These are phyloP conservation scores for Blechomonas ayalai DNA, from an alignment of 208 protist genomes.

Conservation along the genomic window DNA sequence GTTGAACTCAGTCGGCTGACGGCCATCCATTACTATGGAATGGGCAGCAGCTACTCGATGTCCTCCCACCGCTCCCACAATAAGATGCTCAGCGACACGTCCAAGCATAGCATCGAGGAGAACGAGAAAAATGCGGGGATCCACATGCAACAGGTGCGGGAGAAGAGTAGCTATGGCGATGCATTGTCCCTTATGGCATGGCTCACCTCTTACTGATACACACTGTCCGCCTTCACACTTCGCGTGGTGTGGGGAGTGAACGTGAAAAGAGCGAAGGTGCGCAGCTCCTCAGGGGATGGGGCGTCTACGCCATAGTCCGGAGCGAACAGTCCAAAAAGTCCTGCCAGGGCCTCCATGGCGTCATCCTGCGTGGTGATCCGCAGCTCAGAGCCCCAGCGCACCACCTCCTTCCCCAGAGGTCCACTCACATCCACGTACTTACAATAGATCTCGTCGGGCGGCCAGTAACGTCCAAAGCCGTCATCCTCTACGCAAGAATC, in stretches of 20 bases:
- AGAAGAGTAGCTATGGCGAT: too few relatives aligned
- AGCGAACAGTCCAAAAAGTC: conserved; percentile 57
- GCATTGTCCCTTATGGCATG: not conserved
- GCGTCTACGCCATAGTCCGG: conserved; percentile 41
- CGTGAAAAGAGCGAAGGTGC: conserved; percentile 20
- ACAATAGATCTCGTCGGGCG: conserved; percentile 71
- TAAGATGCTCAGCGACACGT: not conserved
- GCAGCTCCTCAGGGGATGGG: conserved; percentile 31
- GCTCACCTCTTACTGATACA: conserved; percentile 24
- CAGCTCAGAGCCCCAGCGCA: conserved; percentile 41
- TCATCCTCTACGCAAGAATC: conserved; percentile 81
- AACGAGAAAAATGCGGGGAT: not conserved
- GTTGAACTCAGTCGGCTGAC: too few relatives aligned
- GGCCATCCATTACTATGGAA: too few relatives aligned
- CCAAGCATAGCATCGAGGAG: not conserved
- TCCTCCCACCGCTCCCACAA: too few relatives aligned
- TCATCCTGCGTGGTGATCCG: conserved; percentile 38
- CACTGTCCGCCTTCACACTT: conserved; percentile 23
- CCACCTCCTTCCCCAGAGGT: conserved; percentile 18
- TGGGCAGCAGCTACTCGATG: too few relatives aligned
- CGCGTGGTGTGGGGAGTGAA: conserved; percentile 30
- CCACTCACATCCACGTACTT: conserved; percentile 53
- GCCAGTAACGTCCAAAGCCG: conserved; percentile 84
- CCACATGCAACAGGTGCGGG: not conserved
- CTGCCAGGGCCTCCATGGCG: conserved; percentile 32